phyloP scores from a whole-genome alignment of 257 asterid species.

The Solanum chaucha region DNA sequence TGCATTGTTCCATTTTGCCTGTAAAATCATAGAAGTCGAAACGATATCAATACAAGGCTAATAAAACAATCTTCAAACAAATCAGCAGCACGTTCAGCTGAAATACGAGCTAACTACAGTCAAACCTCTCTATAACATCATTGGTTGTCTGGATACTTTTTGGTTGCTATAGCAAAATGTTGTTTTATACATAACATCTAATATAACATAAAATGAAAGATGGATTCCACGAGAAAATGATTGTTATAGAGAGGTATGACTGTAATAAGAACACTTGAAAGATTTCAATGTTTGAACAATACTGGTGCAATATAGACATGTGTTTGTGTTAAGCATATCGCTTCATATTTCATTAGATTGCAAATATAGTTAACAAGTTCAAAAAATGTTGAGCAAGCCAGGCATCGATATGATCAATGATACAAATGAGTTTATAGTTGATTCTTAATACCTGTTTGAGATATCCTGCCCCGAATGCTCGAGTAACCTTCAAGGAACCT shows the following conservation, averaged over 20 bases:
- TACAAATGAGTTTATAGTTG: not conserved
- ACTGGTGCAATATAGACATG: not conserved
- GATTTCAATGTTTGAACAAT: not conserved
- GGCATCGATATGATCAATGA: not conserved
- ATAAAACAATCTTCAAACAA: not conserved
- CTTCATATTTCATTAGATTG: not conserved
- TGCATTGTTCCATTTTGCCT: constrained; percentile 94
- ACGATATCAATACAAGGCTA: not conserved
- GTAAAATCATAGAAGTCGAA: constrained; percentile 12
- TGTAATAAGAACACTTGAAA: not conserved
- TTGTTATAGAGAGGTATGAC: not conserved
- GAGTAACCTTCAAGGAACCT: constrained; percentile 84
- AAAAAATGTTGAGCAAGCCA: not conserved
- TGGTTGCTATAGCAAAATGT: not conserved
- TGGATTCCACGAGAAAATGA: not conserved
- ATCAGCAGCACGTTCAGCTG: not conserved
- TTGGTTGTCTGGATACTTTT: not conserved
- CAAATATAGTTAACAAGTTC: not conserved
- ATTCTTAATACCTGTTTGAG: constrained; percentile 56
- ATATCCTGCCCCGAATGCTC: constrained; percentile 96
- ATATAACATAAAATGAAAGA: not conserved
- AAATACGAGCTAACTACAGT: not conserved
- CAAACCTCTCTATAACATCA: not conserved
- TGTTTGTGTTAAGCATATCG: not conserved
- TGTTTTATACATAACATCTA: not conserved